Percentiles rank a stretch among this genome's conserved stretches.
Evolutionary conservation across 2,329 filamentous ascomycete genomes (phyloP).

Genomic region (Alternaria sp.): DNA sequence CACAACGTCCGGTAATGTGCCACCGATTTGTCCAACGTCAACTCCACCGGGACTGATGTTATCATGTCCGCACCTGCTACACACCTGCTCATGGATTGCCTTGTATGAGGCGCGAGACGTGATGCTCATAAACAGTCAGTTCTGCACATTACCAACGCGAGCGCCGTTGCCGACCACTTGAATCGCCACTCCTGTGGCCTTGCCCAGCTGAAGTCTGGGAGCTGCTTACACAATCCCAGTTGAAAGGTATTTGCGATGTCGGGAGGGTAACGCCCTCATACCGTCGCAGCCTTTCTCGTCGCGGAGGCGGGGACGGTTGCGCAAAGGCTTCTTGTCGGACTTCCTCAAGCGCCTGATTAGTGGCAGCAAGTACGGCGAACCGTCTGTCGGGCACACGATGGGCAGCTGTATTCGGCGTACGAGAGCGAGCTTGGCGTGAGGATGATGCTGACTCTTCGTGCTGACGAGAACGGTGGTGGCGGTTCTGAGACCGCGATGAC

Average conservation of each 20-base stretch:
- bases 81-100: background rate
- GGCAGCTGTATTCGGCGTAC: slow-evolving; percentile 46
- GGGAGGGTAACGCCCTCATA: slow-evolving; percentile 46
- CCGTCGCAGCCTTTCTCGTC: slow-evolving; percentile 42
- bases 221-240: slow-evolving; percentile 51
- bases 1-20: background rate
- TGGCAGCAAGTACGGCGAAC: slow-evolving; percentile 51
- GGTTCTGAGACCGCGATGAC: slow-evolving; percentile 36
- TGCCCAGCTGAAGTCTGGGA: slow-evolving; percentile 43
- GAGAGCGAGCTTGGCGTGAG: slow-evolving; percentile 39
- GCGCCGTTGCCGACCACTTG: slow-evolving; percentile 37
- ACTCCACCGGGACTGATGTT: no score
- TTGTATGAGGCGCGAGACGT: background rate
- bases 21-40: background rate
- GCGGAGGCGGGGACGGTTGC: slow-evolving; percentile 46
- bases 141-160: slow-evolving; percentile 32
- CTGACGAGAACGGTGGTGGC: slow-evolving; percentile 42
- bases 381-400: slow-evolving; percentile 48
- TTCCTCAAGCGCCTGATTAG: slow-evolving; percentile 49
- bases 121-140: background rate
- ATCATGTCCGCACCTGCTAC: no score
- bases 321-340: slow-evolving; percentile 49
- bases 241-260: slow-evolving; percentile 45
- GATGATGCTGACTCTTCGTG: slow-evolving; percentile 35
- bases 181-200: slow-evolving; percentile 21